Evolutionary conservation across 2,329 filamentous ascomycete genomes (phyloP), one percentile per base, ranked within the genome.

Genomic region (Metarhizium robertsii): DNA sequence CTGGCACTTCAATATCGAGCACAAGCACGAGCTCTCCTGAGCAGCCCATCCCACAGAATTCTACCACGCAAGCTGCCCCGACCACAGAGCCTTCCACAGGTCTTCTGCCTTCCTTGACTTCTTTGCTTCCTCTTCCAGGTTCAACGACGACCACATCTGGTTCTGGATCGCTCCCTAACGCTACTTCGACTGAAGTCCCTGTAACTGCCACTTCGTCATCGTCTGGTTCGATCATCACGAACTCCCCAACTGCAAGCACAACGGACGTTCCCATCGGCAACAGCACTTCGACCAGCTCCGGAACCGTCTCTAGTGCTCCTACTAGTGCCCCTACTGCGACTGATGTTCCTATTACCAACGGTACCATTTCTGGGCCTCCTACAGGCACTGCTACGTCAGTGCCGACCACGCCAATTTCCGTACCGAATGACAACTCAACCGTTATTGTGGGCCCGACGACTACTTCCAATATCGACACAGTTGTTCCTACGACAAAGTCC

Each of bases 401-500:
- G 54, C 36, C 20, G 45, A 57, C 32, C 6, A 34, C 32, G 32
- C 10, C 42, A 11, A 58, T 51, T 16, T 38, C 59, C 8, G 46
- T 53, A 3, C 20, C 56, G 0, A 52, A 48, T 11, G 52, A 47
- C 16, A 61, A 60, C 34, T 56, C 59, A 46, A 58, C 52, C 4
- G 48, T 43, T 8, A 34, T 43, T 14, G 40, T 25, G 25, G 18
- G 4, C 3, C 20, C 20, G 11, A 11, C 25, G 25, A 50, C 51
- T 34, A 50, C 29, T 14, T 18, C 45, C 7, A 18, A 47, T 46
- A 34, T 53, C 13, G 38, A 5, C 4, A 53, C 43, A 25, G 30
- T 18, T 13, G 50, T 56, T 25, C 60, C 62, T 18, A 66, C 62
- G 16, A 59, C 59, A 3, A 58, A 60, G 6, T 20, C 42, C 6